Base-by-base conservation (phyloP, 768 basidiomycete species). In the Xerocomus spinulosus region DNA sequence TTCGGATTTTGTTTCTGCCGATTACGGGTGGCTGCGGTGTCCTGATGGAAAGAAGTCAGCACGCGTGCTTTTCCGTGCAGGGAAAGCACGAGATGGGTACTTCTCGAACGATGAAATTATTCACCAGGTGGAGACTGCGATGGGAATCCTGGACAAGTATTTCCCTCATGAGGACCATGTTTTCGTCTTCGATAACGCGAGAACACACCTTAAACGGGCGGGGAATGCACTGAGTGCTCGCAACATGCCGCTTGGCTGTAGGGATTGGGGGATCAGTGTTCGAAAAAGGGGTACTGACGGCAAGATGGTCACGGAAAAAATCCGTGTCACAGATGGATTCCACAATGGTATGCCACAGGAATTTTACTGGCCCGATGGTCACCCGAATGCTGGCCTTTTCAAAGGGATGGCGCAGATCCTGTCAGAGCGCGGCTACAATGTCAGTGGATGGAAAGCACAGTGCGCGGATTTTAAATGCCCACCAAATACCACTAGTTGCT, bases 291-390 rank as follows among this genome's bases (percentile, higher is more conserved):
- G 61, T 1, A 50, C 40, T 12, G 45, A 54, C 26, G 48, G 51
- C 14, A 55, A 50, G 18, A 8, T 10, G 9, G 23, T 51, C 26
- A 23, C 25, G 1, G 12, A 56, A 15, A 54, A 51, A 30, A 46
- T 53, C 15, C 29, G 3, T 12, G 37, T 50, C 15, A 39, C 28
- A 54, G 65, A 43, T 18, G 17, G 18, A 5, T 33, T 21, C 20
- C 24, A 37, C 21, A 46, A 69, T 54, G 66, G 70, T 3, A 32
- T 26, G 0, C 48, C 51, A 0, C 69, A 72, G 41, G n/a, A 44
- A 3, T 47, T 72, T 15, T 73, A 72, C 49, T 72, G 55, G 50
- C 64, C 64, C 2, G 50, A 52, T 0, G 62, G 48, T 1, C 65
- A 69, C 36, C 48, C 44, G 7, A 35, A 51, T 61, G 44, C 61